Evolutionary conservation across 2,329 filamentous ascomycete species (phyloP), one percentile per base, ranked within the genome.

Genomic region (Metarhizium brunneum): DNA sequence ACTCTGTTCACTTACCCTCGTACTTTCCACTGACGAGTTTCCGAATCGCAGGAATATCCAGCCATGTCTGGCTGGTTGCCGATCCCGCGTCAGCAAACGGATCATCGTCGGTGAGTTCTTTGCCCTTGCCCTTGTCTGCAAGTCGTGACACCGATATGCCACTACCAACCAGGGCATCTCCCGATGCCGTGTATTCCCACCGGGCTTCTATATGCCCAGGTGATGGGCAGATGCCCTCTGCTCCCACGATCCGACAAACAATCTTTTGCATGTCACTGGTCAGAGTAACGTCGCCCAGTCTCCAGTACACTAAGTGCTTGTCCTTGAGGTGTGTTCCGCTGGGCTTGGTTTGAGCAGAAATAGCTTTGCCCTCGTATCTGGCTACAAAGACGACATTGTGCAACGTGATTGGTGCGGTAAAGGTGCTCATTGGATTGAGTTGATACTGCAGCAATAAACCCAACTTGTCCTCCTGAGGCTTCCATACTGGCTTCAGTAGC

Each of bases 371-470:
- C 47, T 89, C 85, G 61, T 95, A 86, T 1, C 81, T 83, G 35
- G 86, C 82, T 16, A 90, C 78, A 30, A 95, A 76, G 6, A 87
- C 79, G 29, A 96, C 78, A 63, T 96, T 95, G 63, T 85, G 86
- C 65, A 70, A 79, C 66, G 64, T 76, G 60, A 73, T 70, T 2
- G 73, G 72, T 25, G 60, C 66, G 2, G 66, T 59, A 3, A 76
- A 73, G 51, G 73, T 76, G 60, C 68, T 90, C 1, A 77, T 74
- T 0, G 90, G 88, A 69, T 96, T 96, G 16, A 94, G 79, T 6
- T 85, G 84, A 72, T 96, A 97, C 65, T 87, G 84, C 42, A 97
- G 75, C 54, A 96, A 82, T 45, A 95, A 82, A 45, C 88, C 92
- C n/a, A 92, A 82, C 71, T 96, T 92, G 59, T 87, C 86, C 47